These are phyloP conservation scores for Pseudogymnoascus sp. DNA, from an alignment of 2,329 filamentous ascomycete genomes.

Conservation along the genomic window DNA sequence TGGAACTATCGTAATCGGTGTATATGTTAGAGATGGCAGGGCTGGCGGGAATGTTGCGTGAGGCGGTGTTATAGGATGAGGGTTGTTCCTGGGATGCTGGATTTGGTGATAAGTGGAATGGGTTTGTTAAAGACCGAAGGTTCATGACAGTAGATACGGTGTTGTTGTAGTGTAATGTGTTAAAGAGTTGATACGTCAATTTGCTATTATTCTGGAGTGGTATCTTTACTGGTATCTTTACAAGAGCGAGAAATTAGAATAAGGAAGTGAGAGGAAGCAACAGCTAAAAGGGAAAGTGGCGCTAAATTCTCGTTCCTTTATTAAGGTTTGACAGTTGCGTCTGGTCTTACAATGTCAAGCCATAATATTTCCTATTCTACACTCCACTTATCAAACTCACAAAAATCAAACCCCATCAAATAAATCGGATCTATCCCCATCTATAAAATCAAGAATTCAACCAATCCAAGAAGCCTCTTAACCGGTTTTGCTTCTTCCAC, in stretches of 20 bases:
- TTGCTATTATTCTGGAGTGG: too few species aligned
- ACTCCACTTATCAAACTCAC: not conserved
- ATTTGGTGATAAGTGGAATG: not conserved
- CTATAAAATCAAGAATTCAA: not conserved
- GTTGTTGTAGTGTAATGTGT: too few species aligned
- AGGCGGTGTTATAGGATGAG: not conserved
- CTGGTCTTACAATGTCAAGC: not conserved
- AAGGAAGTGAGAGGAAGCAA: not conserved
- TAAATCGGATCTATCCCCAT: not conserved
- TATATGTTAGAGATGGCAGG: not conserved
- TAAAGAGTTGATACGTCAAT: too few species aligned
- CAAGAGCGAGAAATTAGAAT: too few species aligned
- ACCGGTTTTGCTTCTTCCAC: not conserved
- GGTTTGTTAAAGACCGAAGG: too few species aligned
- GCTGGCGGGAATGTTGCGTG: not conserved
- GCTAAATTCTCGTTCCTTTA: not conserved
- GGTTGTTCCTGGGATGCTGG: not conserved
- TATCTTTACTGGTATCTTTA: too few species aligned
- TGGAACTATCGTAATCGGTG: not conserved
- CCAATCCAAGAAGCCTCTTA: not conserved
- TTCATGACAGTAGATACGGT: too few species aligned
- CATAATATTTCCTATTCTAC: not conserved
- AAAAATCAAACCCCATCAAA: not conserved
- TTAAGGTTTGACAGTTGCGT: not conserved
- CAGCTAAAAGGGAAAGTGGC: not conserved